phyloP scores from a whole-genome alignment of 2,329 filamentous ascomycete genomes.

The Colletotrichum abscissum region DNA sequence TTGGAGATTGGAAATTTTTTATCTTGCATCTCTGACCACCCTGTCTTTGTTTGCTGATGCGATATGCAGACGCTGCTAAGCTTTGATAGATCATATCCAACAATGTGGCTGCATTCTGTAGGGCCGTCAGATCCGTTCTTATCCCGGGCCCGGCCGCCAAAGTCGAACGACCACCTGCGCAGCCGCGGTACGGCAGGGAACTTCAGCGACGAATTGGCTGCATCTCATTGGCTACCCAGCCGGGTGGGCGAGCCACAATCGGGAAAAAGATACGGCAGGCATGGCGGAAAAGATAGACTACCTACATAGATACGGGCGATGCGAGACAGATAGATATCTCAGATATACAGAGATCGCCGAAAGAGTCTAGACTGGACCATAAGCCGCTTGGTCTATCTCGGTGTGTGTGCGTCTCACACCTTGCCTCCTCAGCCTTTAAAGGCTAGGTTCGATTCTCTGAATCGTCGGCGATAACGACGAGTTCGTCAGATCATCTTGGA shows the following conservation, averaged over 20 bases:
- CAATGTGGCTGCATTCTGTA: slow-evolving; percentile 1
- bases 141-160: slow-evolving; percentile 15
- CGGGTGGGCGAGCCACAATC: neutral
- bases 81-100: slow-evolving; percentile 1
- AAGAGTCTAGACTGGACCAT: neutral
- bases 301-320: neutral
- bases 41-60: neutral
- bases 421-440: neutral
- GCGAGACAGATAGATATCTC: slow-evolving; percentile 9
- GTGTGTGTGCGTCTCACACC: neutral
- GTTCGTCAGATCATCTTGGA: neutral
- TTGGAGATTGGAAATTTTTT: neutral
- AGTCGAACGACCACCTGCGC: slow-evolving; percentile 22
- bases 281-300: slow-evolving; percentile 1
- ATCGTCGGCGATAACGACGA: neutral
- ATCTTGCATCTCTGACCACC: neutral
- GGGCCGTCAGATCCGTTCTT: neutral
- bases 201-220: neutral
- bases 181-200: neutral
- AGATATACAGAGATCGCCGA: neutral
- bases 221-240: neutral
- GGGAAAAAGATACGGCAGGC: slow-evolving; percentile 20
- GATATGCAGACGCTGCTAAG: neutral
- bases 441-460: neutral
- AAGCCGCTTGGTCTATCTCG: neutral